A percentile compares a stretch with the other conserved stretches of the same genome.
Evolutionary conservation across 148 eudicot species (phyloP).

Genomic region (Fagopyrum homotropicum): DNA sequence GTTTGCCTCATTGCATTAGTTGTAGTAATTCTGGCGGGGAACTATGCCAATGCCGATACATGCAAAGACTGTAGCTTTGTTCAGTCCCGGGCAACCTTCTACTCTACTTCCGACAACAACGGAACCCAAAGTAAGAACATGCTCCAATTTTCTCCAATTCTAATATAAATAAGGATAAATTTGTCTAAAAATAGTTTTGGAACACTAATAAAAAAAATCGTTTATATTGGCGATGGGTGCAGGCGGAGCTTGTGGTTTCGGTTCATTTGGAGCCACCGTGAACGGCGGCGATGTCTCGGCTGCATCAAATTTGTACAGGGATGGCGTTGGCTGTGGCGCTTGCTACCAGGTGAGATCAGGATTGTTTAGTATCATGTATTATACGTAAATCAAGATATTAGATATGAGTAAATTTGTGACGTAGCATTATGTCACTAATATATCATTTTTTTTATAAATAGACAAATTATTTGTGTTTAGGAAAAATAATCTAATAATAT

Average conservation of each 20-base stretch:
- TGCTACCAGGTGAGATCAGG: constrained; percentile 54
- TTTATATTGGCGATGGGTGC: not conserved
- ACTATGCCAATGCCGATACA: constrained; percentile 32
- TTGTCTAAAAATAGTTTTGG: no score
- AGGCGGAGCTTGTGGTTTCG: constrained; percentile 68
- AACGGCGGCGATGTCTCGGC: constrained; percentile 76
- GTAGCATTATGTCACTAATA: no score
- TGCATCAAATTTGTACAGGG: constrained; percentile 54
- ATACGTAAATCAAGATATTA: not conserved
- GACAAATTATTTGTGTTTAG: no score
- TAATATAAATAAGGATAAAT: not conserved
- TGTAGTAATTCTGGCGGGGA: not conserved
- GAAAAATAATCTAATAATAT: no score
- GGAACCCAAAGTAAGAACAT: constrained; percentile 57
- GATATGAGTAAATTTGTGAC: no score
- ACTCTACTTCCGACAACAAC: constrained; percentile 43
- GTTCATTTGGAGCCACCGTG: constrained; percentile 64
- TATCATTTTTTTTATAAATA: no score
- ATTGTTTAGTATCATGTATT: not conserved
- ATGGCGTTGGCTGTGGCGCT: constrained; percentile 74
- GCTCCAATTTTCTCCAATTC: not conserved
- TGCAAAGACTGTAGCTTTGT: constrained; percentile 42
- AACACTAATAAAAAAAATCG: no score
- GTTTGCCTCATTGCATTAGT: not conserved
- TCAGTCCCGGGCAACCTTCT: constrained; percentile 55